phyloP scores from a whole-genome alignment of 2,329 filamentous ascomycete genomes.

The Cercospora brassicicola region DNA sequence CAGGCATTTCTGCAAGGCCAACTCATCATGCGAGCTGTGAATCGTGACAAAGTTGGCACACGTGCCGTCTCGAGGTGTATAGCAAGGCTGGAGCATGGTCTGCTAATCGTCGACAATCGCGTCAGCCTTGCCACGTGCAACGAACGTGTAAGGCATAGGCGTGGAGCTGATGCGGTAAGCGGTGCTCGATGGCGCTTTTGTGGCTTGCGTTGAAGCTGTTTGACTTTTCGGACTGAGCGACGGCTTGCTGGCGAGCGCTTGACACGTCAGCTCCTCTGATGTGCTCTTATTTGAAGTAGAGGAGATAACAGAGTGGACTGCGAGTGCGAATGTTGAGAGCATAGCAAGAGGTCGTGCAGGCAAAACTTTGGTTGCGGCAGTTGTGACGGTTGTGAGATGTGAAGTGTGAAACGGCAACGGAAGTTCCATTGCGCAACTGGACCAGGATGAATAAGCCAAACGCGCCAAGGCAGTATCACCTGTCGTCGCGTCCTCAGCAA shows the following conservation, averaged over 20 bases:
- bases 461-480: too few species aligned
- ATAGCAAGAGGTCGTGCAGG: background rate
- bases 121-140: background rate
- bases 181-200: background rate
- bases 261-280: background rate
- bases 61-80: background rate
- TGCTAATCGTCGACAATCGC: background rate
- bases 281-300: too few species aligned
- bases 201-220: background rate
- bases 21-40: background rate
- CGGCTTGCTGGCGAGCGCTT: background rate
- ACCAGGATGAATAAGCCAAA: too few species aligned
- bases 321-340: background rate
- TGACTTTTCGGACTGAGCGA: background rate
- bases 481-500: too few species aligned
- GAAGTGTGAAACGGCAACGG: too few species aligned
- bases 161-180: background rate
- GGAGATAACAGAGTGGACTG: background rate
- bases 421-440: too few species aligned
- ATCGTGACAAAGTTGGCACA: background rate
- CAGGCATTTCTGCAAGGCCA: background rate
- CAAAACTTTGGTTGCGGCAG: too few species aligned
- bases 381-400: too few species aligned
- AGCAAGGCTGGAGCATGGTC: background rate
- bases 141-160: background rate